Evolutionary conservation across 495 filamentous ascomycete species (phyloP), one percentile per base, ranked within the genome.

Genomic region (Aspergillus cristatus): DNA sequence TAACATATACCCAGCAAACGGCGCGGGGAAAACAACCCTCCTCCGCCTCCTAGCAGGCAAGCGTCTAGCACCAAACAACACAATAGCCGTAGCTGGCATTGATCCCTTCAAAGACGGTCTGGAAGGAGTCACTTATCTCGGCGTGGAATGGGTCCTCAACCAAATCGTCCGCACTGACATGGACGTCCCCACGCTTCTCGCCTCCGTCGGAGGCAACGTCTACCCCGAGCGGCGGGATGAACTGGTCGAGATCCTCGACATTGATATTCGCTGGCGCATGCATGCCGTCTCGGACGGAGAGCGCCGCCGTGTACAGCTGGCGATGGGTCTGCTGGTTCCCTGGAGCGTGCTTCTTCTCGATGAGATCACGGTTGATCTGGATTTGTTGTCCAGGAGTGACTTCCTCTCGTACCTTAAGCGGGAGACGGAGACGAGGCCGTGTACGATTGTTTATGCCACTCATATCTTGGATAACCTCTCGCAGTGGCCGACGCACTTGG

Each of bases 61-160:
- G 61, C 85, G 87, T 15, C 80, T 99, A 39, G 82, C 91, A 2
- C 93, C 93, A 0, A 58, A 58, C 18, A 62, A 70, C 45, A 80
- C 76, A 15, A 78, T 99, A 49, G 57, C 60, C 40, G 78, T 99
- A 29, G 80, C 73, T 24, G 85, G 83, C 36, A 74, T 84, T 18
- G 93, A 97, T 64, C 91, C 91, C 6, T 97, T 99, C 75, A 82
- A 81, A 49, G 73, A 84, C 15, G 76, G 78, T 8, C 72, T 95
- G 0, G 83, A 93, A 60, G 91, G 89, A 32, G 90, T 99, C 17
- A 95, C 88, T 34, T 99, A 99, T 58, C 81, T 99, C 5, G 91
- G 91, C 1, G 75, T 93, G 0, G 91, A 99, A 66, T 99, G 93
- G 93, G 93, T 97, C 10, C 76, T 97, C n/a, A 97, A 97, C 66